phyloP scores from a whole-genome alignment of 208 protist genomes.

The Leishmania arabica region DNA sequence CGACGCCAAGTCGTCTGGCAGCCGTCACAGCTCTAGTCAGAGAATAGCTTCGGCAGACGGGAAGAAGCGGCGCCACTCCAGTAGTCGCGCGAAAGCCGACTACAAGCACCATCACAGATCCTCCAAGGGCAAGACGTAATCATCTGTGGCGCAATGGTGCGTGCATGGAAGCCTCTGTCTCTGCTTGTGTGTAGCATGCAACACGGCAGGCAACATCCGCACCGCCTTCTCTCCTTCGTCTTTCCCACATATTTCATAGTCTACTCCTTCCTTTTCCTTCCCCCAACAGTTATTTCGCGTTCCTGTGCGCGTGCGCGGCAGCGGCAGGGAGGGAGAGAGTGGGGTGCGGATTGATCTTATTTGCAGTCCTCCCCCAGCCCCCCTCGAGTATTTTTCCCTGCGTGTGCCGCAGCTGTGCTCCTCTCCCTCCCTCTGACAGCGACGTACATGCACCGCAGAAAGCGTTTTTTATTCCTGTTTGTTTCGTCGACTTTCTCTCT shows the following conservation, averaged over 20 bases:
- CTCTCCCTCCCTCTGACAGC: not conserved
- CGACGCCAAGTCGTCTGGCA: conserved; percentile 8
- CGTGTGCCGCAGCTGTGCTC: not conserved
- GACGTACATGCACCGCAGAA: not conserved
- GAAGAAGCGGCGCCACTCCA: not conserved
- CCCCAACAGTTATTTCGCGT: not conserved
- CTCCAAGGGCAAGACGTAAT: conserved; percentile 22
- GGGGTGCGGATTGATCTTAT: not conserved
- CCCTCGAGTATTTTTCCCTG: not conserved
- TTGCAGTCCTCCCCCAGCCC: not conserved
- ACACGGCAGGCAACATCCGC: not conserved
- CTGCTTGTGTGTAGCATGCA: too few species aligned
- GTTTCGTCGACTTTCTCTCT: not conserved
- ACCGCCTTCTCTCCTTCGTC: not conserved
- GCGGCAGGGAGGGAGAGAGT: not conserved
- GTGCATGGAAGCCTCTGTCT: not conserved
- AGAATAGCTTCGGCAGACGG: not conserved
- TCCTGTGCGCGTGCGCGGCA: not conserved
- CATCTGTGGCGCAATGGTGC: not conserved
- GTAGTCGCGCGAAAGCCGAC: not conserved
- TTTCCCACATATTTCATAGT: not conserved
- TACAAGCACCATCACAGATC: conserved; percentile 15
- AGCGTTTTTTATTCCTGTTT: not conserved
- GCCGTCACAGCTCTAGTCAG: not conserved
- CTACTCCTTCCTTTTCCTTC: not conserved